These are phyloP conservation scores for Lachnellula suecica DNA, from an alignment of 2,329 filamentous ascomycete genomes.

Conservation along the genomic window DNA sequence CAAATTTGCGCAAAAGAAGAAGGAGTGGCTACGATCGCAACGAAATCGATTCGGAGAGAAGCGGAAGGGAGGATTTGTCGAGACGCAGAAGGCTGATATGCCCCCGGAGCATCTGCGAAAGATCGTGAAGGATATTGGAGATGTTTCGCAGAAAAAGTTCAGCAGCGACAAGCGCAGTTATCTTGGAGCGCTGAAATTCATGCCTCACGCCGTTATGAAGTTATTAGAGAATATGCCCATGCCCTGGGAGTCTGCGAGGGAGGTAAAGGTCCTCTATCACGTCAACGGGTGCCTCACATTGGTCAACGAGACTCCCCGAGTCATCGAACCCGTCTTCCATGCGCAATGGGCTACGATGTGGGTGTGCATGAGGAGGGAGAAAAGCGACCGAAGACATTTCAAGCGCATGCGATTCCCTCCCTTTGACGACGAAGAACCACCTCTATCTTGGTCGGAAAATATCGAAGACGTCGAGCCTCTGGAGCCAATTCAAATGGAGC, in stretches of 20 bases:
- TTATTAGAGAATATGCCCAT: conserved; percentile 99
- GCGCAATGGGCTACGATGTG: conserved; percentile 99
- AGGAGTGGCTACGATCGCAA: conserved; percentile 92
- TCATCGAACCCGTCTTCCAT: conserved; percentile 97
- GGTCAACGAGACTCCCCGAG: conserved; percentile 93
- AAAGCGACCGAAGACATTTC: conserved; percentile 92
- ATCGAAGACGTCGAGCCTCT: conserved; percentile 97
- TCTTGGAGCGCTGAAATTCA: conserved; percentile 95
- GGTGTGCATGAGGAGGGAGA: conserved; percentile 97
- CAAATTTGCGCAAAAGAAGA: conserved; percentile 98
- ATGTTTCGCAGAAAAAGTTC: conserved; percentile 99
- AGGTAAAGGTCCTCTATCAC: conserved; percentile 97
- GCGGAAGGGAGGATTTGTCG: conserved; percentile 91
- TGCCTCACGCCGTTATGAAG: conserved; percentile 98
- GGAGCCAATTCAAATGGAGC: conserved; percentile 97
- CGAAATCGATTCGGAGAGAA: conserved; percentile 95
- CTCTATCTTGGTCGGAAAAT: conserved; percentile 96
- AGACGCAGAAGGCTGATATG: conserved; percentile 98
- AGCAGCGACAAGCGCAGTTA: conserved; percentile 98
- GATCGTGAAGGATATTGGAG: conserved; percentile 97
- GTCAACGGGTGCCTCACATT: conserved; percentile 96
- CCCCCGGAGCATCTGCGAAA: conserved; percentile 97
- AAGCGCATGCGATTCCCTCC: conserved; percentile 99
- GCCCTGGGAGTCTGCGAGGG: conserved; percentile 95
- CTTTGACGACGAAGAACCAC: conserved; percentile 97